Evolutionary conservation across 1,284 basidiomycete species (phyloP).

Genomic region (Somion occarium): DNA sequence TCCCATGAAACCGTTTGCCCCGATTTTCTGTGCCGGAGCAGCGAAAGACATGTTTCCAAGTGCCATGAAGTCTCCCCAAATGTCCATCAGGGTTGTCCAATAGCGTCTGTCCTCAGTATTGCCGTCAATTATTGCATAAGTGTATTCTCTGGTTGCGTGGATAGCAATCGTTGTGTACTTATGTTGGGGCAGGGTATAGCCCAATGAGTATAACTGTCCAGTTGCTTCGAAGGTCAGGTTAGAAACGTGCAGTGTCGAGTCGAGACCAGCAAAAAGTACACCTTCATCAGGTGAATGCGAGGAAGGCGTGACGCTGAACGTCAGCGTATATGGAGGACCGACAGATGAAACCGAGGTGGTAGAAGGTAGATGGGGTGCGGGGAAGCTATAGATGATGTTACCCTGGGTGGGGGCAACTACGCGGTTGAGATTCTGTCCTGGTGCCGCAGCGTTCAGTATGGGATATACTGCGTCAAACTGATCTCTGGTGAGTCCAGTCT

Average conservation of each 20-base stretch:
- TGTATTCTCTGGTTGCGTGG: conserved; percentile 33
- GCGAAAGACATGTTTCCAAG: conserved; percentile 42
- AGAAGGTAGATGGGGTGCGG: conserved; percentile 14
- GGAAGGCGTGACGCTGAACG: conserved; percentile 30
- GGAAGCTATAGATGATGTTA: conserved; percentile 19
- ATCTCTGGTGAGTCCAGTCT: conserved; percentile 19
- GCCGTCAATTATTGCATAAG: conserved; percentile 29
- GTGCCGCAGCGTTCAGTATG: conserved; percentile 23
- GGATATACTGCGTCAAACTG: conserved; percentile 23
- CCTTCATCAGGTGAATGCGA: conserved; percentile 14
- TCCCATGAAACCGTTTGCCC: conserved; percentile 29
- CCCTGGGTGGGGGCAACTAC: conserved; percentile 17
- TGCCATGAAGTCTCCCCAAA: conserved; percentile 36
- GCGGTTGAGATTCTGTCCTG: conserved; percentile 27
- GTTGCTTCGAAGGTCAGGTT: conserved; percentile 38
- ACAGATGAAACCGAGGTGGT: conserved; percentile 33
- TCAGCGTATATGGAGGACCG: conserved; percentile 40
- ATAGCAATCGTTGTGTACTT: conserved; percentile 32
- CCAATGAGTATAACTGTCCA: conserved; percentile 31
- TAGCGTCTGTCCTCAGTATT: conserved; percentile 22
- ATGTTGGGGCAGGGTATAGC: conserved; percentile 25
- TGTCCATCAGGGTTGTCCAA: conserved; percentile 33
- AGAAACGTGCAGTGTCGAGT: conserved; percentile 32
- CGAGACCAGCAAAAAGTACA: conserved; percentile 32
- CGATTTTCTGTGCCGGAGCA: conserved; percentile 33